Evolutionary conservation across 768 basidiomycete species (phyloP).

Genomic region (Tulasnella sp.): DNA sequence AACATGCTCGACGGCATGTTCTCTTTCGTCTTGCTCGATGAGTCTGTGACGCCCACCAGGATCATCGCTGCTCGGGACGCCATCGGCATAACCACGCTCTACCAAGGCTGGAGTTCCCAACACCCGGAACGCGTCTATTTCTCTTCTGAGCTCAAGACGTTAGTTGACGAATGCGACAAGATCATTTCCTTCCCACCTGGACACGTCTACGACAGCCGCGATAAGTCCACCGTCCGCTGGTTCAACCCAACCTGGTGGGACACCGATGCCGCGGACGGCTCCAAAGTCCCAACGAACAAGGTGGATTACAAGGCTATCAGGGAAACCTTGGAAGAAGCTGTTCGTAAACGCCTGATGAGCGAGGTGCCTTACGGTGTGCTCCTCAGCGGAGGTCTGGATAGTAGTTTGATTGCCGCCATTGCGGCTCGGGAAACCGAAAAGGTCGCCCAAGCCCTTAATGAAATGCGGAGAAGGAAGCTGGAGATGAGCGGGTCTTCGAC

Average conservation of each 20-base stretch:
- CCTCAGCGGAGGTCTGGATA: conserved; percentile 90
- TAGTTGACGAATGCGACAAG: conserved; percentile 86
- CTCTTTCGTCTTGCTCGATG: conserved; percentile 93
- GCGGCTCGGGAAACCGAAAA: conserved; percentile 94
- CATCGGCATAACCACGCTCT: conserved; percentile 96
- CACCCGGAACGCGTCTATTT: conserved; percentile 81
- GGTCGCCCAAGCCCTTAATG: conserved; percentile 68
- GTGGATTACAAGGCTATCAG: conserved; percentile 65
- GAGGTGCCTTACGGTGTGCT: conserved; percentile 98
- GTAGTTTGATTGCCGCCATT: conserved; percentile 90
- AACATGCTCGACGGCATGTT: conserved; percentile 94
- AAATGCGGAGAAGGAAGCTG: conserved; percentile 43
- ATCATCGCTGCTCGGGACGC: conserved; percentile 96
- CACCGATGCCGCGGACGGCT: conserved; percentile 59
- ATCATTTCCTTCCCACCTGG: conserved; percentile 96
- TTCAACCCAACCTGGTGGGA: conserved; percentile 86
- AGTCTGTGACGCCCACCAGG: conserved; percentile 79
- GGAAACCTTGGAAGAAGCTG: conserved; percentile 80
- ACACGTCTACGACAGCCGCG: conserved; percentile 85
- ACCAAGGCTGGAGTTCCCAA: conserved; percentile 87
- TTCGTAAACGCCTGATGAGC: conserved; percentile 91
- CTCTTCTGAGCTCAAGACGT: conserved; percentile 90
- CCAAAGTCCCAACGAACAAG: conserved; percentile 49
- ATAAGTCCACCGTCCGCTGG: conserved; percentile 71
- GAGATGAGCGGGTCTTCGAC: conserved; percentile 22